Evolutionary conservation across 2,329 filamentous ascomycete species (phyloP).

Genomic region (Colletotrichum caudatum): DNA sequence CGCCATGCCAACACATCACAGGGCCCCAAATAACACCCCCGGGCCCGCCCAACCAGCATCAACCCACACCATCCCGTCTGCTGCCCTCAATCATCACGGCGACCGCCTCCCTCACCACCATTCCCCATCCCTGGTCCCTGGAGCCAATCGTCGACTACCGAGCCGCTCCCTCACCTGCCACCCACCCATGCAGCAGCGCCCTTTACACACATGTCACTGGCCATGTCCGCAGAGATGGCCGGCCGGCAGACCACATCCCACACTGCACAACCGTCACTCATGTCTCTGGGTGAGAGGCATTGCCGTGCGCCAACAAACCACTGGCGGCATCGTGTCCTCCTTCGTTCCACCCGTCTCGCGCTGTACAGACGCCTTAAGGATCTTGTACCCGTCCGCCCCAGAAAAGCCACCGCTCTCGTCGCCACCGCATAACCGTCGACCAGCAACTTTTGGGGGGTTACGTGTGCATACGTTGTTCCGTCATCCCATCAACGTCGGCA

Average conservation of each 20-base stretch:
- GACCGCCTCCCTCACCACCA: slow-evolving; percentile 16
- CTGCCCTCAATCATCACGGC: slow-evolving; percentile 17
- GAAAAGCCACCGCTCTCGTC: neutral
- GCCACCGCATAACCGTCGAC: neutral
- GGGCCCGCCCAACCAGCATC: slow-evolving; percentile 26
- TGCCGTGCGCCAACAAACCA: neutral
- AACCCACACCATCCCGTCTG: slow-evolving; percentile 28
- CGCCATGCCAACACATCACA: slow-evolving; percentile 43
- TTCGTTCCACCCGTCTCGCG: neutral
- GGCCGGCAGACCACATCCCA: slow-evolving; percentile 20
- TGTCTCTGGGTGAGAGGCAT: neutral
- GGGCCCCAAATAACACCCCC: slow-evolving; percentile 39
- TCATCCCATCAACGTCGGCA: neutral
- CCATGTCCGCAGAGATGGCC: neutral
- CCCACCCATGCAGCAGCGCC: slow-evolving; percentile 21
- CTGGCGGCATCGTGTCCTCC: slow-evolving; percentile 5
- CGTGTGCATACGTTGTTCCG: neutral
- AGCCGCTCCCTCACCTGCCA: slow-evolving; percentile 26
- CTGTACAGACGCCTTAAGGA: neutral
- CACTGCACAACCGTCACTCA: slow-evolving; percentile 6
- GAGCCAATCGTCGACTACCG: slow-evolving; percentile 33
- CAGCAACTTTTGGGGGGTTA: neutral
- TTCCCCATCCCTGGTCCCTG: slow-evolving; percentile 19
- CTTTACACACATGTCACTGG: neutral
- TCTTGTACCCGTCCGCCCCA: slow-evolving; percentile 9